These are phyloP conservation scores for Stereocaulon alpinum DNA, from an alignment of 495 filamentous ascomycete species.

Conservation along the genomic window DNA sequence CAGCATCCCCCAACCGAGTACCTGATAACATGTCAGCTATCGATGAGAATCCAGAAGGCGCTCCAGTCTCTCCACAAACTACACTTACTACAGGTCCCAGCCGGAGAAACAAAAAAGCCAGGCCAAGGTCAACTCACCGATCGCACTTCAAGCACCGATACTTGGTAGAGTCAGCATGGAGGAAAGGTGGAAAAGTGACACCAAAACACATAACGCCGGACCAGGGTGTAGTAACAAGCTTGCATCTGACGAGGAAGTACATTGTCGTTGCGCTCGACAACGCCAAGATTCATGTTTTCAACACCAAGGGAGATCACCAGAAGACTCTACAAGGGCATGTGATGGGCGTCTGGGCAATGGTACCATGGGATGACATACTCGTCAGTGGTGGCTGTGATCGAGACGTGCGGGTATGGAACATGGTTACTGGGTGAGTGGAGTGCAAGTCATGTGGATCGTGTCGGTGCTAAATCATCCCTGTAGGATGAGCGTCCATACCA, in stretches of 20 bases:
- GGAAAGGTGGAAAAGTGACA: slow-evolving; percentile 69
- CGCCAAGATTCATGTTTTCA: slow-evolving; percentile 96
- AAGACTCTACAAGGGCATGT: slow-evolving; percentile 89
- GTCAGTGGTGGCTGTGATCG: slow-evolving; percentile 96
- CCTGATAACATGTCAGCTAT: slow-evolving; percentile 21
- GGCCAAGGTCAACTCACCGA: slow-evolving; percentile 60
- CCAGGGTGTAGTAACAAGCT: slow-evolving; percentile 89
- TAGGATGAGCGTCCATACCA: slow-evolving; percentile 64
- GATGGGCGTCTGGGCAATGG: slow-evolving; percentile 99
- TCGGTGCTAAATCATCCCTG: slow-evolving; percentile 5
- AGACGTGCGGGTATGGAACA: slow-evolving; percentile 95
- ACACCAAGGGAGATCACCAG: slow-evolving; percentile 76
- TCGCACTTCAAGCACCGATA: slow-evolving; percentile 97
- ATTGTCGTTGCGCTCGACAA: slow-evolving; percentile 97
- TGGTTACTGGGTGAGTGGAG: slow-evolving; percentile 66
- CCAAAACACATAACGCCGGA: slow-evolving; percentile 84
- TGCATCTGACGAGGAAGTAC: slow-evolving; percentile 90
- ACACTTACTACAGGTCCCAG: not conserved
- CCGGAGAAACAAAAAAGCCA: slow-evolving; percentile 16
- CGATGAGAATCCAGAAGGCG: slow-evolving; percentile 22
- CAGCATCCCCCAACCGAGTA: slow-evolving; percentile 17
- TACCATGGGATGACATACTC: slow-evolving; percentile 90
- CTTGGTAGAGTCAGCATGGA: slow-evolving; percentile 94
- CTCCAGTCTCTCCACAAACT: slow-evolving; percentile 1
- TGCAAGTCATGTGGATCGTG: not conserved